These are phyloP conservation scores for Arthroderma sp. DNA, from an alignment of 2,329 filamentous ascomycete species.

Conservation along the genomic window DNA sequence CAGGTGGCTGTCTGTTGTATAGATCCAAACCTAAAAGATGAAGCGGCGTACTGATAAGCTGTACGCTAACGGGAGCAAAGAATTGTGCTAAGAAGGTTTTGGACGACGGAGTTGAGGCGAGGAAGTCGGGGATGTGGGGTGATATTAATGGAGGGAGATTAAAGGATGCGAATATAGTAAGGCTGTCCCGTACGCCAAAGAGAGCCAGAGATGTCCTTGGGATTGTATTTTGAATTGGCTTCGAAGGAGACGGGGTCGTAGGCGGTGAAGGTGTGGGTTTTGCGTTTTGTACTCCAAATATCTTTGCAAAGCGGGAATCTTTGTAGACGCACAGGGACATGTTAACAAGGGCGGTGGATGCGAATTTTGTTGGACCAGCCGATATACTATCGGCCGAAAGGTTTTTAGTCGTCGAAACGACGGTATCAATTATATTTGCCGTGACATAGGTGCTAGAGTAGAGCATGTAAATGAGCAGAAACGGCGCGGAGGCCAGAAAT, in stretches of 20 bases:
- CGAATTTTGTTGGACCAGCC: conserved; percentile 66
- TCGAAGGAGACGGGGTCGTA: neutral
- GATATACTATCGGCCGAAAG: conserved; percentile 49
- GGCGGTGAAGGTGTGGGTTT: conserved; percentile 5
- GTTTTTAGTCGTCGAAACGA: conserved; percentile 50
- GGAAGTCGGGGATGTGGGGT: conserved; percentile 46
- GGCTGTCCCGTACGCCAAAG: conserved; percentile 69
- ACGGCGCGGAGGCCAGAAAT: conserved; percentile 36
- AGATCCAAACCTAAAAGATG: conserved; percentile 76
- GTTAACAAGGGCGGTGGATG: conserved; percentile 67
- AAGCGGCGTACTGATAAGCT: conserved; percentile 67
- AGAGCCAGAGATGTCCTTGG: conserved; percentile 59
- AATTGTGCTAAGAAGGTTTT: conserved; percentile 62
- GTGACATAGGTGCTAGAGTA: conserved; percentile 86
- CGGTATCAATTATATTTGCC: conserved; percentile 76
- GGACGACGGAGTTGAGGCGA: conserved; percentile 33
- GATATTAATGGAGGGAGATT: conserved; percentile 73
- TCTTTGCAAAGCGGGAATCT: conserved; percentile 68
- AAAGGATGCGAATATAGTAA: conserved; percentile 87
- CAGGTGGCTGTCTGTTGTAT: conserved; percentile 54
- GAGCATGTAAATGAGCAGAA: conserved; percentile 42
- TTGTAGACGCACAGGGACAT: conserved; percentile 80
- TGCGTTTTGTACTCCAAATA: conserved; percentile 54
- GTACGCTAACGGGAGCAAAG: conserved; percentile 61
- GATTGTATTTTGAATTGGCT: conserved; percentile 33